phyloP scores from a whole-genome alignment of 345 rosid species.

The Linum lewisii region DNA sequence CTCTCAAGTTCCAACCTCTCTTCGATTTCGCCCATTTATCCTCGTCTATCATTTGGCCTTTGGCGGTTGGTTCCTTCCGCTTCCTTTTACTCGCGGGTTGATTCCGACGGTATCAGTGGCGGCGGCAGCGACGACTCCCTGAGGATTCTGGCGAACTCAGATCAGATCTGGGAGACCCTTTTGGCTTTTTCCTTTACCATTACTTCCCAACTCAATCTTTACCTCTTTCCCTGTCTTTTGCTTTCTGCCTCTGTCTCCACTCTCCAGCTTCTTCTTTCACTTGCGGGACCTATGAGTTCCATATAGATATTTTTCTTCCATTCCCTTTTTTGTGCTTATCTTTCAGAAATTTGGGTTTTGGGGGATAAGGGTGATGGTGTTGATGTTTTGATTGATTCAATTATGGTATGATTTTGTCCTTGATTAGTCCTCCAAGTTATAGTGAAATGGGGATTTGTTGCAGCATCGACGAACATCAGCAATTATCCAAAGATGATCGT shows the following conservation, averaged over 20 bases:
- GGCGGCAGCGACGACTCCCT: slow-evolving; percentile 1
- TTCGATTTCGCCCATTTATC: no score
- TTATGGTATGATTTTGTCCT: no score
- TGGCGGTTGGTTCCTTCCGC: not conserved
- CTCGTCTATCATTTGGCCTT: not conserved
- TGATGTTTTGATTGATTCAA: no score
- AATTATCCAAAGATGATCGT: no score
- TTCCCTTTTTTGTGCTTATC: no score
- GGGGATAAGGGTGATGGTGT: no score
- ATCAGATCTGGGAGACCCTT: slow-evolving; percentile 9
- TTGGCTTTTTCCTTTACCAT: not conserved
- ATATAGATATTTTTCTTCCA: no score
- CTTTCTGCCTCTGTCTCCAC: not conserved
- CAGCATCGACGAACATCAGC: slow-evolving; percentile 20
- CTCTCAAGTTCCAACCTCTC: no score
- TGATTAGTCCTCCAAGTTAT: not conserved
- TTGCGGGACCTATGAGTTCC: no score
- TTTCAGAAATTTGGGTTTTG: no score
- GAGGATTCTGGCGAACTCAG: slow-evolving; percentile 7
- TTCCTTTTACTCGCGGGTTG: not conserved
- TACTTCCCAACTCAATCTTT: not conserved
- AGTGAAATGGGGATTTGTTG: slow-evolving; percentile 43
- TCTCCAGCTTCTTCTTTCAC: no score
- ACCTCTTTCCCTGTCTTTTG: no score
- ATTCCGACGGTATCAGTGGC: not conserved